Evolutionary conservation across 2,329 filamentous ascomycete genomes (phyloP).

Genomic region (Fusarium mangiferae): DNA sequence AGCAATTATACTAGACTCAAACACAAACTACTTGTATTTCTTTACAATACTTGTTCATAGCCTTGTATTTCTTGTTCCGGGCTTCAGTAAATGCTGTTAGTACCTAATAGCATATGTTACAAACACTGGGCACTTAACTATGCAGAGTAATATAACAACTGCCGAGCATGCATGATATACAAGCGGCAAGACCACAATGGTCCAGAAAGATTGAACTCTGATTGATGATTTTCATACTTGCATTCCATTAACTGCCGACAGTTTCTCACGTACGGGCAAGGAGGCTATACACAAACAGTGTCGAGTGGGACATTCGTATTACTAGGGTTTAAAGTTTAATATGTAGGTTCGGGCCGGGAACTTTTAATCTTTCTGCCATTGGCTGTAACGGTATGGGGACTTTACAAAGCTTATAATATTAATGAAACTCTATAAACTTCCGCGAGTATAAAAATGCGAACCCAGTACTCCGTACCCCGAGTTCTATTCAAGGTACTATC

Average conservation of each 20-base stretch:
- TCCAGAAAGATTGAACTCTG: fast-evolving
- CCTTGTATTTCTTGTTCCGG: neutral
- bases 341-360: neutral
- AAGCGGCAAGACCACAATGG: neutral
- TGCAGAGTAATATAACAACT: neutral
- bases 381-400: neutral
- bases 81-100: no score
- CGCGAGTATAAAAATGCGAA: neutral
- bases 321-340: neutral
- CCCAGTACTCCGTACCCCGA: neutral
- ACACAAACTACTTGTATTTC: fast-evolving
- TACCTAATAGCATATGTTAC: no score
- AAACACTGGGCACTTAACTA: no score
- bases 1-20: neutral
- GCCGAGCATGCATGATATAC: neutral
- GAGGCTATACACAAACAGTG: neutral
- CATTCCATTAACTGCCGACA: neutral
- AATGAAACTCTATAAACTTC: neutral
- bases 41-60: fast-evolving
- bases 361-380: neutral
- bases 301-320: neutral
- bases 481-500: neutral
- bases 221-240: no score
- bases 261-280: neutral
- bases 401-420: neutral